These are phyloP conservation scores for Fusarium devonianum DNA, from an alignment of 2,329 filamentous ascomycete genomes.

Conservation along the genomic window DNA sequence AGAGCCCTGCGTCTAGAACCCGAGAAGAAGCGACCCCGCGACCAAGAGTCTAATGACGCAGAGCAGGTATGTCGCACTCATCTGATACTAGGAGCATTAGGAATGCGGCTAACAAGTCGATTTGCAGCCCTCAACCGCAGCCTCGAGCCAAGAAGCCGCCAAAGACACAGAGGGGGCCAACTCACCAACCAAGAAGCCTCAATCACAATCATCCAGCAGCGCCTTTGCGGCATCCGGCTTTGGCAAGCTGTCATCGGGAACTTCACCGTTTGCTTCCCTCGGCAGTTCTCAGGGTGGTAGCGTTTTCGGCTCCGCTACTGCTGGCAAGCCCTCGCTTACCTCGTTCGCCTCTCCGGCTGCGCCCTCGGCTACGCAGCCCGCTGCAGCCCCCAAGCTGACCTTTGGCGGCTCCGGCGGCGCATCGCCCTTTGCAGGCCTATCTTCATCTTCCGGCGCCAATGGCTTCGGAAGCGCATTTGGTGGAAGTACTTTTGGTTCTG, in stretches of 20 bases:
- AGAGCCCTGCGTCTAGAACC: constrained; percentile 60
- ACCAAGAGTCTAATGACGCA: constrained; percentile 52
- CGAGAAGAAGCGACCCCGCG: constrained; percentile 70
- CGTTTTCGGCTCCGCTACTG: constrained; percentile 54
- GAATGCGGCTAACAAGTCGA: constrained; percentile 20
- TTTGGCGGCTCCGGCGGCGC: constrained; percentile 54
- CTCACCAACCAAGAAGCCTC: constrained; percentile 37
- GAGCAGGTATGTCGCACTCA: constrained; percentile 43
- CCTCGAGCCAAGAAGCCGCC: constrained; percentile 25
- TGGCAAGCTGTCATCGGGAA: constrained; percentile 67
- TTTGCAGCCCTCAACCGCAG: constrained; percentile 29
- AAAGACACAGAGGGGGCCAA: constrained; percentile 36
- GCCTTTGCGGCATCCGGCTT: constrained; percentile 75
- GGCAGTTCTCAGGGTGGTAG: constrained; percentile 56
- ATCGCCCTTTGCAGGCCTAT: constrained; percentile 59
- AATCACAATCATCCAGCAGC: constrained; percentile 58
- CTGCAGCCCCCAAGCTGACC: constrained; percentile 55
- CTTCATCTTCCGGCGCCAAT: constrained; percentile 49
- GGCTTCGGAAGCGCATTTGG: constrained; percentile 58
- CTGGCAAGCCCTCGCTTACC: constrained; percentile 47
- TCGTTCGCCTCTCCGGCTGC: constrained; percentile 46
- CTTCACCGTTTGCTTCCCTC: constrained; percentile 70
- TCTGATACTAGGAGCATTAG: neutral
- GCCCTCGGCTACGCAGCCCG: constrained; percentile 36
- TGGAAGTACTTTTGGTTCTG: constrained; percentile 49